These are phyloP conservation scores for Umbelopsis ramanniana DNA, from an alignment of 192 early-diverging fungal genomes.

Conservation along the genomic window DNA sequence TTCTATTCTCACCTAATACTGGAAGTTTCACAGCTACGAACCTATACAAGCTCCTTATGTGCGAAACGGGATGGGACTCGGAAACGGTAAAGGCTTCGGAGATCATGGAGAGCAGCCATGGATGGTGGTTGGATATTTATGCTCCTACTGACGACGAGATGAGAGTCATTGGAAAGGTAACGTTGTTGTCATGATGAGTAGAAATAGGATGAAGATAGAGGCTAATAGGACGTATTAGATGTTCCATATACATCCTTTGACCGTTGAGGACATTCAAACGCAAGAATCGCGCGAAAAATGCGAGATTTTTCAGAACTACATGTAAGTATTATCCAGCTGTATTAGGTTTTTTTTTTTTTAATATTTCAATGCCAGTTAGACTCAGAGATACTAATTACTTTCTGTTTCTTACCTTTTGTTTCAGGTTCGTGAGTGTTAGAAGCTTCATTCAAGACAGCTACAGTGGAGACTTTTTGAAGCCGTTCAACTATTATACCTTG, in stretches of 20 bases:
- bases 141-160: constrained; percentile 68
- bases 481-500: constrained; percentile 52
- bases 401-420: constrained; percentile 57
- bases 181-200: background rate
- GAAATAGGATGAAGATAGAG: background rate
- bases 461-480: constrained; percentile 40
- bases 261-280: constrained; percentile 85
- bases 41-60: background rate
- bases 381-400: too few relatives aligned
- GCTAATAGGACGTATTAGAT: constrained; percentile 42
- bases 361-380: too few relatives aligned
- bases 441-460: constrained; percentile 19
- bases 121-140: constrained; percentile 71
- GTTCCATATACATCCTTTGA: constrained; percentile 88
- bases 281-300: constrained; percentile 87
- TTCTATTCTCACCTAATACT: background rate
- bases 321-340: constrained; percentile 68
- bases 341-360: too few relatives aligned
- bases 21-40: background rate
- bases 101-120: background rate
- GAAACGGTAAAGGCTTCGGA: constrained; percentile 4
- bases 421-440: constrained; percentile 15
- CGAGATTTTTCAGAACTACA: constrained; percentile 89
- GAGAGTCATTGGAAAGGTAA: constrained; percentile 56
- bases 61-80: constrained; percentile 2